Percentiles rank a stretch among this genome's conserved stretches.
These are phyloP conservation scores for Articulospora tetracladia DNA, from an alignment of 495 filamentous ascomycete genomes.

Conservation along the genomic window DNA sequence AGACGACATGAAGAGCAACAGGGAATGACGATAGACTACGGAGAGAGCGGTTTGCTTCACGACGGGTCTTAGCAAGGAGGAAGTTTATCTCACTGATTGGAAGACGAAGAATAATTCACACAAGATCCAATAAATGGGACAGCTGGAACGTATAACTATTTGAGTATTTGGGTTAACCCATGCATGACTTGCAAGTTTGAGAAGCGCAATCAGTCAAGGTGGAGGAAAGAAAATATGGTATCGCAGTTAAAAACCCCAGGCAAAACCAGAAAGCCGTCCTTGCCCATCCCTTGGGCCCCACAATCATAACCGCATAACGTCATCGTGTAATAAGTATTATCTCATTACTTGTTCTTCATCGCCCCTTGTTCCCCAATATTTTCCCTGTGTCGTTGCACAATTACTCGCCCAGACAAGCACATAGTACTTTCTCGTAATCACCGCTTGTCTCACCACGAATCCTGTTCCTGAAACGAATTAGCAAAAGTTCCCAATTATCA, in stretches of 20 bases:
- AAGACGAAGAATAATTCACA: too few relatives aligned
- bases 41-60: too few relatives aligned
- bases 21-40: too few relatives aligned
- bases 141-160: too few relatives aligned
- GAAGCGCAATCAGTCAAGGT: too few relatives aligned
- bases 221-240: not conserved
- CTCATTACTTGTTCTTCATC: not conserved
- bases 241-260: not conserved
- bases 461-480: constrained; percentile 44
- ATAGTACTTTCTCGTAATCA: constrained; percentile 69
- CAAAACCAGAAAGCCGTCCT: not conserved
- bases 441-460: constrained; percentile 83
- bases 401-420: constrained; percentile 41
- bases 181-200: too few relatives aligned
- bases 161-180: too few relatives aligned
- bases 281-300: not conserved
- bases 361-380: not conserved
- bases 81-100: too few relatives aligned
- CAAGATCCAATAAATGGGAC: too few relatives aligned
- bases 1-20: too few relatives aligned
- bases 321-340: not conserved
- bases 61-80: too few relatives aligned
- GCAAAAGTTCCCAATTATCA: not conserved
- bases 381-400: not conserved
- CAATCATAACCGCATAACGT: not conserved